A percentile compares a stretch with the other conserved stretches of the same genome.
Conservation (phyloP, 306 rosid species). For the Gastrolobium bilobum region DNA sequence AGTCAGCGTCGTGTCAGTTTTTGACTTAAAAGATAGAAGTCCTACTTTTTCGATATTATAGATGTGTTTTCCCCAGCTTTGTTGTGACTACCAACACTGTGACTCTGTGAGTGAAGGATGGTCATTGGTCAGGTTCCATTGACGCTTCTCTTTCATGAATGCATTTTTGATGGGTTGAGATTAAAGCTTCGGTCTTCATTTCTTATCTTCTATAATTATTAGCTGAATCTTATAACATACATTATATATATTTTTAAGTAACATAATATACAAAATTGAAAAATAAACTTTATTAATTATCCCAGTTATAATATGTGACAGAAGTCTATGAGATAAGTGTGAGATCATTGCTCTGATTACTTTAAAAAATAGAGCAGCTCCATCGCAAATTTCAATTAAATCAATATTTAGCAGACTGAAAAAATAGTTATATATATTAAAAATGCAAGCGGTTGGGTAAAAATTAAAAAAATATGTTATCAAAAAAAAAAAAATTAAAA, state of each 20-base stretch:
- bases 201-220: conserved; percentile 29
- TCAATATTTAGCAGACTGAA: no score
- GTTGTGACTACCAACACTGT: background rate
- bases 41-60: background rate
- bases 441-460: no score
- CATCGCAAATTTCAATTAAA: no score
- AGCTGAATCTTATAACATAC: background rate
- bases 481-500: no score
- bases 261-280: background rate
- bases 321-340: background rate
- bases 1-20: conserved; percentile 54
- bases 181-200: background rate
- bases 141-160: conserved; percentile 38
- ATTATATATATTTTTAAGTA: background rate
- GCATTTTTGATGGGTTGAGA: background rate
- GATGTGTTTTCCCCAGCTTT: background rate
- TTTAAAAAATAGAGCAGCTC: background rate
- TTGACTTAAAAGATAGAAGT: background rate
- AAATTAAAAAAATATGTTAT: no score
- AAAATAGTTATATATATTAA: no score
- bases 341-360: background rate
- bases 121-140: conserved; percentile 13
- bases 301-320: background rate
- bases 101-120: background rate
- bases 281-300: background rate